Evolutionary conservation across 345 rosid species (phyloP), one percentile per base, ranked within the genome.

Genomic region (Noccaea bulbosa): DNA sequence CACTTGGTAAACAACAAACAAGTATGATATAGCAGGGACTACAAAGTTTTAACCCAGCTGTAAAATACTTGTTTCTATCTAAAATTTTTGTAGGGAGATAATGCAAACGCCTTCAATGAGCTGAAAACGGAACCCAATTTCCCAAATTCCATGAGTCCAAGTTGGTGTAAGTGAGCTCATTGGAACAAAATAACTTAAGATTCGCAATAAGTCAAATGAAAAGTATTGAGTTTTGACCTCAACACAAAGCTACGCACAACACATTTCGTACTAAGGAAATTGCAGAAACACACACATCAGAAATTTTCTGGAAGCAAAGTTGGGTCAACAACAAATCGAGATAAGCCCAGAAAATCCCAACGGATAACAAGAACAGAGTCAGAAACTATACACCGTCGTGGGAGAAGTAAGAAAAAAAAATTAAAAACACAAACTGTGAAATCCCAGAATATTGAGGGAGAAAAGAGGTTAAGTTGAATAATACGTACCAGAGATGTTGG

Each of bases 91-190:
- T 7, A 7, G 38, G 16, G 24, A 54, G 6, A 51, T 32, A 62
- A 41, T 16, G 32, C 4, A 8, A 39, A 61, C 7, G 32, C 41
- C 33, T 43, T 43, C 3, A 71, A 32, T 51, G 34, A 70, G 69
- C 54, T 62, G 17, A 43, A 11, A 62, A 71, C 4, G 24, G 27
- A 73, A 65, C 41, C 65, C 15, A 47, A n/a, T 12, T 11, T 20
- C 20, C 11, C 24, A 51, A 47, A 54, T 20, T 40, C 34, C 35
- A 62, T 33, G 69, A 8, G 9, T 15, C 52, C 5, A 67, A 30
- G 30, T 41, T 30, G 38, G 38, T 43, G 43, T 12, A 32, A 33
- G 15, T 56, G 58, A 32, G 58, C 24, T 48, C 39, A 59, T 12
- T 49, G 33, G 3, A 39, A 73, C 9, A 4, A 52, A 65, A 47